Conservation (phyloP, 202 grass and related monocot genomes). For the Cymbopogon flexuosus region DNA sequence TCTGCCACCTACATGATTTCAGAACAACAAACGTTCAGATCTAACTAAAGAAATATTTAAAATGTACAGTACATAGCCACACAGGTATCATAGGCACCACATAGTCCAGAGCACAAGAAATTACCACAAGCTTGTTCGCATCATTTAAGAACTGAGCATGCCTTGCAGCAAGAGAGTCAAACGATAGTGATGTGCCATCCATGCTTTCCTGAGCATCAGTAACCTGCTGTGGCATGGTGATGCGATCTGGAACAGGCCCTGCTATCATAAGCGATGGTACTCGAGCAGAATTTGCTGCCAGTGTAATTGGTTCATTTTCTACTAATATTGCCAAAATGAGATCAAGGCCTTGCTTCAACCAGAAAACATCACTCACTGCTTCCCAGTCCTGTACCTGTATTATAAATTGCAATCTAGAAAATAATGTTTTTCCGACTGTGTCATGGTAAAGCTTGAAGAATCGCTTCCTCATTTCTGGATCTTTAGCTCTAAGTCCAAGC, state of each 20-base stretch:
- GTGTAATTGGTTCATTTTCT: conserved; percentile 85
- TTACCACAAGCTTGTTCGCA: conserved; percentile 84
- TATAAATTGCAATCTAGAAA: conserved; percentile 93
- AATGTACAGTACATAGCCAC: neutral
- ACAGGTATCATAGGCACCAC: neutral
- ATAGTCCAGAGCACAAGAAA: conserved; percentile 16
- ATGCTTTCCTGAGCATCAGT: conserved; percentile 53
- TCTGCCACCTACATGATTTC: conserved; percentile 71
- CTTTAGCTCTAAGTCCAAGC: conserved; percentile 90
- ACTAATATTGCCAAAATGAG: conserved; percentile 93
- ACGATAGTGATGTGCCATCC: conserved; percentile 59
- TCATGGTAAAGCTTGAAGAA: conserved; percentile 97
- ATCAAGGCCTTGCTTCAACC: conserved; percentile 97
- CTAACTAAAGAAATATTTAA: neutral
- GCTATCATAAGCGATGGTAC: conserved; percentile 72
- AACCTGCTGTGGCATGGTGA: conserved; percentile 55
- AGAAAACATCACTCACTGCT: conserved; percentile 91
- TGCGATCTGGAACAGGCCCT: conserved; percentile 54
- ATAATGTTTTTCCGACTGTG: conserved; percentile 60
- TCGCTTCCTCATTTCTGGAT: conserved; percentile 77
- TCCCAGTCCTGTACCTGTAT: conserved; percentile 96
- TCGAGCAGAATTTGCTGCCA: conserved; percentile 88
- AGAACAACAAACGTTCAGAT: conserved; percentile 28
- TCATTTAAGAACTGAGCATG: conserved; percentile 92
- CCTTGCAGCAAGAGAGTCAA: conserved; percentile 67